Evolutionary conservation across 768 basidiomycete genomes (phyloP), one percentile per base, ranked within the genome.

Genomic region (Rhizopogon sp.): DNA sequence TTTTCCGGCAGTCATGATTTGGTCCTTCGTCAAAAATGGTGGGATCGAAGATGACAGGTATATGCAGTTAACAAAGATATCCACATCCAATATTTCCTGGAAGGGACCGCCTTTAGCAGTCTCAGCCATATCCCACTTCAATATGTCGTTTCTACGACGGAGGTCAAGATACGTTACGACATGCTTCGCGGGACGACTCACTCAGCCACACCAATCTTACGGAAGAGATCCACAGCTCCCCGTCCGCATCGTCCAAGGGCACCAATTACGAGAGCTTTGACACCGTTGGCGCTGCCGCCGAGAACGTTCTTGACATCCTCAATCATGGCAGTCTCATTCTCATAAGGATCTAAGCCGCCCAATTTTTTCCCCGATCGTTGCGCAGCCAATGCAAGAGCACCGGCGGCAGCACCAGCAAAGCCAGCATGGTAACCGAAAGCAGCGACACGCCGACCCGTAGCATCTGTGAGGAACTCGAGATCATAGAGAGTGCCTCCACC

Each of bases 1-100:
- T 53, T 75, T 71, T 25, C 94, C 93, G 11, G 89, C 90, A 20
- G 78, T 77, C n/a, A 71, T 71, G 59, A 97, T 87, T 56, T 83
- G 82, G 42, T 88, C 82, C 28, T 73, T 68, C 4, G 85, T 85
- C 46, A 97, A 56, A 70, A 98, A 98, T n/a, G 85, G 74, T 0
- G 93, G 92, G 53, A 96, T 93, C 56, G 77, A 69, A 16, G 85
- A 82, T n/a, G 84, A 85, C 50, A 99, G 86, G 72, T 98, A 98
- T 70, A 99, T 99, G 80, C 97, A 98, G 76, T 99, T 99, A 79
- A 98, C 84, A 66, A 99, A 98, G 64, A 99, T 85, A 74, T 99
- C 96, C 59, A 93, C 96, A 59, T 93, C 92, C 29, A 98, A 81
- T 56, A 99, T 93, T 75, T 98, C 96, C 44, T 81, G 71, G 77